Evolutionary conservation across 2,329 filamentous ascomycete species (phyloP).

Genomic region (Fusarium udum): DNA sequence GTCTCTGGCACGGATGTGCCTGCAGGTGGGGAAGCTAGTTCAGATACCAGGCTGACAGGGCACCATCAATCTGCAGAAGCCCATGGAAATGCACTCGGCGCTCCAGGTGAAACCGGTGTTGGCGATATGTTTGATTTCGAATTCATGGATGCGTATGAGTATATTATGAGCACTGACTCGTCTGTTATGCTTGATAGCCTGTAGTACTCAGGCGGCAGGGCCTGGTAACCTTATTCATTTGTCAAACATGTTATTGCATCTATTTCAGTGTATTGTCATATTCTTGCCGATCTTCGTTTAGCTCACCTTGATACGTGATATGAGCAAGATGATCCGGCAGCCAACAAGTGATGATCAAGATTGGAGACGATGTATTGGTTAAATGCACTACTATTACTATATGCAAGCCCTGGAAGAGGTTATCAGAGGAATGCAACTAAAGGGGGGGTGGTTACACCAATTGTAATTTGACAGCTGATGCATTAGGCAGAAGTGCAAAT

Average conservation of each 20-base stretch:
- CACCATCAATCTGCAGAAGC: fast-evolving
- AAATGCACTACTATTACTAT: neutral
- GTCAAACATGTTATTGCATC: neutral
- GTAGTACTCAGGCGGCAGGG: too few relatives aligned
- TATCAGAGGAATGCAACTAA: neutral
- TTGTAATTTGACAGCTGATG: neutral
- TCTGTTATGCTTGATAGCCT: neutral
- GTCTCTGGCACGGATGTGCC: fast-evolving
- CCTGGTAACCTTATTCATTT: neutral
- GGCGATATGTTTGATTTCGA: neutral
- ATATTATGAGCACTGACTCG: neutral
- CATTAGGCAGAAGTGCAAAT: constrained; percentile 4
- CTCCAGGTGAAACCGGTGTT: fast-evolving
- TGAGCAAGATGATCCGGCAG: fast-evolving
- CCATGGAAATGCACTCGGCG: too few relatives aligned
- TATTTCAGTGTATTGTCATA: neutral
- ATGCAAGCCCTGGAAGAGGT: fast-evolving
- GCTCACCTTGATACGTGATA: too few relatives aligned
- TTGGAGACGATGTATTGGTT: fast-evolving
- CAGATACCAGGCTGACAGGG: fast-evolving
- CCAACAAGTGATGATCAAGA: fast-evolving
- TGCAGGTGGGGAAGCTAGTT: fast-evolving
- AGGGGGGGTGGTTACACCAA: neutral
- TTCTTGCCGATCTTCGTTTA: too few relatives aligned
- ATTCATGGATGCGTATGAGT: neutral